These are phyloP conservation scores for Epichloe festucae DNA, from an alignment of 2,329 filamentous ascomycete genomes.

Conservation along the genomic window DNA sequence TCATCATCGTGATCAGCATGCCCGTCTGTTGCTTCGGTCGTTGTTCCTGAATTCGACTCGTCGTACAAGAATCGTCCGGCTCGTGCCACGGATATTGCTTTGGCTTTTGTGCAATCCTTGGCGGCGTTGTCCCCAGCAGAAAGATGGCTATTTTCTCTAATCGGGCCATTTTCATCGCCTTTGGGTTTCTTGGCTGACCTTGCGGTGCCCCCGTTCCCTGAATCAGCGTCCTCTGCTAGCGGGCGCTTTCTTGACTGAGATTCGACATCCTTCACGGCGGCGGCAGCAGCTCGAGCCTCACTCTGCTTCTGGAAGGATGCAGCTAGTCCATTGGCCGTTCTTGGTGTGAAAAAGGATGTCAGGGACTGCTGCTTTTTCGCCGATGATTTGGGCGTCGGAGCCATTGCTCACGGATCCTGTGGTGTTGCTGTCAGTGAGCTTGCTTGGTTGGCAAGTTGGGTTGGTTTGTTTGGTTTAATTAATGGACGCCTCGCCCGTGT, in stretches of 20 bases:
- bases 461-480: too few relatives aligned
- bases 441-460: neutral
- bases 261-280: constrained; percentile 15
- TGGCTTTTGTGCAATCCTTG: neutral
- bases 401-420: constrained; percentile 13
- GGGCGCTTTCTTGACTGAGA: constrained; percentile 35
- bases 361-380: constrained; percentile 68
- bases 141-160: constrained; percentile 23
- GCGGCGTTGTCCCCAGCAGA: constrained; percentile 10
- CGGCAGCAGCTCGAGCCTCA: constrained; percentile 14
- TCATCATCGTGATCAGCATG: constrained; percentile 40
- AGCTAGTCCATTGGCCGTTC: constrained; percentile 35
- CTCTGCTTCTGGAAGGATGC: constrained; percentile 22
- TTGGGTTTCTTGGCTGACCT: constrained; percentile 30
- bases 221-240: constrained; percentile 33
- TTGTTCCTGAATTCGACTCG: constrained; percentile 26
- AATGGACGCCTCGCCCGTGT: too few relatives aligned
- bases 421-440: neutral
- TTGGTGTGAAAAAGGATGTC: constrained; percentile 71
- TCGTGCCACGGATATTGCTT: constrained; percentile 19
- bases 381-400: constrained; percentile 17
- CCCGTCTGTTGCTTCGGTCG: constrained; percentile 23
- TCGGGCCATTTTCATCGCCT: constrained; percentile 23
- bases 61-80: constrained; percentile 42
- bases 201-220: constrained; percentile 27